phyloP scores from a whole-genome alignment of 345 rosid species.

The Aurinia saxatilis region DNA sequence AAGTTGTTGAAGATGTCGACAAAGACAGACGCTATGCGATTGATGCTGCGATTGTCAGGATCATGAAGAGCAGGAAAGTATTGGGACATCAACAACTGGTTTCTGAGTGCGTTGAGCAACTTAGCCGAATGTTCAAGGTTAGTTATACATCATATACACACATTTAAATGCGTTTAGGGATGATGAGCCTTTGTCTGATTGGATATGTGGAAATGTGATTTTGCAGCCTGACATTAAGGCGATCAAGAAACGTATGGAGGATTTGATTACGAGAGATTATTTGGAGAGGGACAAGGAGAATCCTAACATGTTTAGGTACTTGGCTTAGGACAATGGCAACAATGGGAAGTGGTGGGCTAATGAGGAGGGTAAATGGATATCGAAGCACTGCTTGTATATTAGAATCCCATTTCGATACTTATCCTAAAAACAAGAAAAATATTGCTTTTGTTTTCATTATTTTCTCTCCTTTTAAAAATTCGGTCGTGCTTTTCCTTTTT shows the following conservation, averaged over 20 bases:
- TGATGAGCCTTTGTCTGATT: not conserved
- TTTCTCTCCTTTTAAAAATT: not conserved
- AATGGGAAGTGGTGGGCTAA: not conserved
- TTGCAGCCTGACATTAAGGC: slow-evolving; percentile 94
- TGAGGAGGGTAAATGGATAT: not conserved
- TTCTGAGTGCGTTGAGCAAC: slow-evolving; percentile 82
- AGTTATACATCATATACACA: not conserved
- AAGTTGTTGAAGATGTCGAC: slow-evolving; percentile 87
- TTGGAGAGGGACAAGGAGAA: slow-evolving; percentile 90
- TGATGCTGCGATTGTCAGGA: slow-evolving; percentile 96
- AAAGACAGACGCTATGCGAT: slow-evolving; percentile 88
- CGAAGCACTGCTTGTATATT: slow-evolving; percentile 26
- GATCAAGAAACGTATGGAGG: slow-evolving; percentile 93
- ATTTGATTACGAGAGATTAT: slow-evolving; percentile 77
- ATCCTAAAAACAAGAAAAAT: not conserved
- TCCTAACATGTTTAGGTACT: slow-evolving; percentile 58
- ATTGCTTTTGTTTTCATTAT: not conserved
- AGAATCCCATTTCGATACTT: slow-evolving; percentile 14
- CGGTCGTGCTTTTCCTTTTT: not conserved
- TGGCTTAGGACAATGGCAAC: slow-evolving; percentile 40
- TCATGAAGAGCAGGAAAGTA: slow-evolving; percentile 90
- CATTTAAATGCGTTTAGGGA: not conserved
- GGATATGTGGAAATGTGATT: not conserved
- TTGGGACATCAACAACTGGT: slow-evolving; percentile 83
- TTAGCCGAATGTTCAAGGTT: slow-evolving; percentile 98